Evolutionary conservation across 768 basidiomycete genomes (phyloP).

Genomic region (Melanogaster broomeanus): DNA sequence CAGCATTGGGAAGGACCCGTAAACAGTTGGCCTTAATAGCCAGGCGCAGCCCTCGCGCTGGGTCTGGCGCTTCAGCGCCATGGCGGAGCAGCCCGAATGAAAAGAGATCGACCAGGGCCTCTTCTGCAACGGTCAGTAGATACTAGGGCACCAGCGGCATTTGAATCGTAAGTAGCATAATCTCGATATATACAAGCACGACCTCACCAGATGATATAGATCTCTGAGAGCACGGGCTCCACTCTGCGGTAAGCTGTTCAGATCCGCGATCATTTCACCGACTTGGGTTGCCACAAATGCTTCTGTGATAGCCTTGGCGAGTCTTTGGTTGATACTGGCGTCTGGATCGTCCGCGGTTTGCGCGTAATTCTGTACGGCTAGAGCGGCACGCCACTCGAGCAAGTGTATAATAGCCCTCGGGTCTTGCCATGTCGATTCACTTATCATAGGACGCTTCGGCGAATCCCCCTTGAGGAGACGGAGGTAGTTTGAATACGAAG

Average conservation of each 20-base stretch:
- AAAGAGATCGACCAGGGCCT: slow-evolving; percentile 57
- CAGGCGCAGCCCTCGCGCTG: slow-evolving; percentile 49
- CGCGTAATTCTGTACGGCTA: slow-evolving; percentile 47
- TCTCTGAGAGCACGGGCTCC: slow-evolving; percentile 21
- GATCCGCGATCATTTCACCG: slow-evolving; percentile 40
- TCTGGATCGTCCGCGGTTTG: slow-evolving; percentile 45
- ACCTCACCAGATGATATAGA: slow-evolving; percentile 31
- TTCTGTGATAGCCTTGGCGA: slow-evolving; percentile 65
- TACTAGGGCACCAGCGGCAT: slow-evolving; percentile 45
- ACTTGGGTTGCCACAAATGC: slow-evolving; percentile 66
- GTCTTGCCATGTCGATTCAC: slow-evolving; percentile 37
- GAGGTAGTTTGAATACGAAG: slow-evolving; percentile 44
- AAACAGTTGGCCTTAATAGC: slow-evolving; percentile 50
- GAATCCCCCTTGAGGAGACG: slow-evolving; percentile 43
- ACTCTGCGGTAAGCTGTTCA: slow-evolving; percentile 20
- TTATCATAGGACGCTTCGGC: slow-evolving; percentile 17
- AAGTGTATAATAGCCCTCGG: slow-evolving; percentile 44
- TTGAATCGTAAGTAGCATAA: not conserved
- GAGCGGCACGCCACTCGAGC: slow-evolving; percentile 67
- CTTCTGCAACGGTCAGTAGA: slow-evolving; percentile 58
- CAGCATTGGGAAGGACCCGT: slow-evolving; percentile 59
- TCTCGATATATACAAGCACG: not conserved
- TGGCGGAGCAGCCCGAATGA: slow-evolving; percentile 49
- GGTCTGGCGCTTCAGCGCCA: slow-evolving; percentile 34
- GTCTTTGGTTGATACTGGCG: slow-evolving; percentile 55